Evolutionary conservation across 192 early-diverging fungal species (phyloP).

Genomic region (Mortierella alpina): DNA sequence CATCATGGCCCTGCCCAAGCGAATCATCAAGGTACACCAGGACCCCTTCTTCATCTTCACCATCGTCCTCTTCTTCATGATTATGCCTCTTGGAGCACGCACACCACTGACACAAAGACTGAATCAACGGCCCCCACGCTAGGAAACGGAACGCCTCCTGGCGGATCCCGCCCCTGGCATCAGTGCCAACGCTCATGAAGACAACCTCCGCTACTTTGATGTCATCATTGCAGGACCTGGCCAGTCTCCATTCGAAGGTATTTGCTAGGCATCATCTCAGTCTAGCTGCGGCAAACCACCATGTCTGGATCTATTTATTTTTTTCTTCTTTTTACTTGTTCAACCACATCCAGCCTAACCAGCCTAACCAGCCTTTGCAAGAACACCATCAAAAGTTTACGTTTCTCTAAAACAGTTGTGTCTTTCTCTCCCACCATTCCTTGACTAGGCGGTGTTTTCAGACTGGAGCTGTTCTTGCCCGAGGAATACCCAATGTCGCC

Average conservation of each 20-base stretch:
- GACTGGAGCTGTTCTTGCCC: conserved; percentile 95
- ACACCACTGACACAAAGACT: no score
- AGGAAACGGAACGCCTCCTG: conserved; percentile 96
- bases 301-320: neutral
- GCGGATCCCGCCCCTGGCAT: conserved; percentile 97
- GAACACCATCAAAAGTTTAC: no score
- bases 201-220: conserved; percentile 98
- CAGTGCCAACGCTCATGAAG: conserved; percentile 88
- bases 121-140: neutral
- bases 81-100: neutral
- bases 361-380: no score
- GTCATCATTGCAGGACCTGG: conserved; percentile 93
- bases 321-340: neutral
- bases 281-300: no score
- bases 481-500: conserved; percentile 99
- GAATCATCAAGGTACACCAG: conserved; percentile 61
- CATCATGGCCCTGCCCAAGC: conserved; percentile 60
- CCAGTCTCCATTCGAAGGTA: conserved; percentile 95
- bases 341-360: neutral
- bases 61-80: neutral
- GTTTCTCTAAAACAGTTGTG: no score
- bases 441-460: conserved; percentile 85
- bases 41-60: neutral
- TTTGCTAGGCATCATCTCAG: no score
- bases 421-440: no score